Evolutionary conservation across 106 monocot species (phyloP).

Genomic region (Narthecium ossifragum): DNA sequence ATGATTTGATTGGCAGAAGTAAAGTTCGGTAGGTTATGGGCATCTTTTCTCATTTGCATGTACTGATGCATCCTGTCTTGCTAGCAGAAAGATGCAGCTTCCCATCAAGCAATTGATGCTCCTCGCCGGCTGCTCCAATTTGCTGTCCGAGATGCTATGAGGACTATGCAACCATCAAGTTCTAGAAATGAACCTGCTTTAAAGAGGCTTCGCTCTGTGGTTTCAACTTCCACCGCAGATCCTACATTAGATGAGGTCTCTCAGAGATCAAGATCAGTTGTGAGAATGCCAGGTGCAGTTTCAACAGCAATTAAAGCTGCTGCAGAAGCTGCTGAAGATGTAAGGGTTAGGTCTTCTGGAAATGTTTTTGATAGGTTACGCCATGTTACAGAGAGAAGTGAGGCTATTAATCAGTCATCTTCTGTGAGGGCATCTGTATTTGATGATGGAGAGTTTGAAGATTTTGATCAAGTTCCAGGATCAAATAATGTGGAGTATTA

Average conservation of each 20-base stretch:
- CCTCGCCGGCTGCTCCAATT: constrained; percentile 84
- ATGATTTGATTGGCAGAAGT: too few species aligned
- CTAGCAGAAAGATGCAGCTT: constrained; percentile 37
- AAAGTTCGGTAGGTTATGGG: too few species aligned
- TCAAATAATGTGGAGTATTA: constrained; percentile 13
- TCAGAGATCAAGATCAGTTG: constrained; percentile 31
- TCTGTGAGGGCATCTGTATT: constrained; percentile 8
- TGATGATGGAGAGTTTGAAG: constrained; percentile 24
- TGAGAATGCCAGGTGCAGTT: constrained; percentile 23
- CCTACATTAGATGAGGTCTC: constrained; percentile 22
- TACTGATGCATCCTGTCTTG: background rate
- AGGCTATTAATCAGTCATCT: constrained; percentile 17
- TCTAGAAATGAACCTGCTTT: constrained; percentile 38
- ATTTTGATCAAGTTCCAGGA: constrained; percentile 26
- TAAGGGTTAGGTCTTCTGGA: constrained; percentile 28
- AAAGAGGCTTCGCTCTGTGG: constrained; percentile 71
- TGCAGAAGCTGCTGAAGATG: constrained; percentile 82
- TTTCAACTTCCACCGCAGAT: constrained; percentile 40
- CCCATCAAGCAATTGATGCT: constrained; percentile 36
- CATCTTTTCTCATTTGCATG: too few species aligned
- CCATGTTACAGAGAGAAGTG: constrained; percentile 1
- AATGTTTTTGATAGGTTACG: constrained; percentile 75
- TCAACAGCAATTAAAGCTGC: constrained; percentile 59
- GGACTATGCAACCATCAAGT: constrained; percentile 34
- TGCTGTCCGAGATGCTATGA: constrained; percentile 93